A percentile compares a stretch with the other conserved stretches of the same genome.
These are phyloP conservation scores for Leucosporidium yakuticum DNA, from an alignment of 768 basidiomycete genomes.

Conservation along the genomic window DNA sequence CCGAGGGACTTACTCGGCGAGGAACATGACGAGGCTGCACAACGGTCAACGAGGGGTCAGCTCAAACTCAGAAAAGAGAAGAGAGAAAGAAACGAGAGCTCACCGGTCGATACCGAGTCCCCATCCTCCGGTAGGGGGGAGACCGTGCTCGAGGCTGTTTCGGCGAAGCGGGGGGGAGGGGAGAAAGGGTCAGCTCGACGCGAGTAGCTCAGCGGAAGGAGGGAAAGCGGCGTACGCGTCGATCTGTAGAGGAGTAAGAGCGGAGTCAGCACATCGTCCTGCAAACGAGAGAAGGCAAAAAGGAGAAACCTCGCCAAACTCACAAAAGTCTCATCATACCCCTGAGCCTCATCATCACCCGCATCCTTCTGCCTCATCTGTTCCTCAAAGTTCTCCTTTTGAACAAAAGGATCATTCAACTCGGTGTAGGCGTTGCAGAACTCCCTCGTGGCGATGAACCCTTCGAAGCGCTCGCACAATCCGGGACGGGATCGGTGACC, in stretches of 20 bases:
- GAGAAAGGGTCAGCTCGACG: slow-evolving; percentile 1
- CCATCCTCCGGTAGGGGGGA: slow-evolving; percentile 97
- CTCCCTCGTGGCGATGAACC: slow-evolving; percentile 96
- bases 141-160: slow-evolving; percentile 75
- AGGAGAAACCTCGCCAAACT: too few species aligned
- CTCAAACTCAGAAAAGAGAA: background rate
- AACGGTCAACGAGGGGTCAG: background rate
- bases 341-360: slow-evolving; percentile 97
- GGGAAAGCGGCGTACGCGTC: slow-evolving; percentile 63
- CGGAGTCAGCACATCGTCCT: background rate
- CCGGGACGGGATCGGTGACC: slow-evolving; percentile 96
- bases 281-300: background rate
- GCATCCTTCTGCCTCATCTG: slow-evolving; percentile 85
- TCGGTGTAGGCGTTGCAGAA: slow-evolving; percentile 99
- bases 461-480: slow-evolving; percentile 97
- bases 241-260: background rate
- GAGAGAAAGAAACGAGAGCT: background rate
- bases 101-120: slow-evolving; percentile 84
- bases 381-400: slow-evolving; percentile 91
- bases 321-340: slow-evolving; percentile 89
- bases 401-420: slow-evolving; percentile 97
- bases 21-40: slow-evolving; percentile 80
- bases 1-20: slow-evolving; percentile 62
- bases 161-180: too few species aligned
- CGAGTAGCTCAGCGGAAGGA: background rate